Evolutionary conservation across 768 basidiomycete genomes (phyloP).

Genomic region (Russula brevipes): DNA sequence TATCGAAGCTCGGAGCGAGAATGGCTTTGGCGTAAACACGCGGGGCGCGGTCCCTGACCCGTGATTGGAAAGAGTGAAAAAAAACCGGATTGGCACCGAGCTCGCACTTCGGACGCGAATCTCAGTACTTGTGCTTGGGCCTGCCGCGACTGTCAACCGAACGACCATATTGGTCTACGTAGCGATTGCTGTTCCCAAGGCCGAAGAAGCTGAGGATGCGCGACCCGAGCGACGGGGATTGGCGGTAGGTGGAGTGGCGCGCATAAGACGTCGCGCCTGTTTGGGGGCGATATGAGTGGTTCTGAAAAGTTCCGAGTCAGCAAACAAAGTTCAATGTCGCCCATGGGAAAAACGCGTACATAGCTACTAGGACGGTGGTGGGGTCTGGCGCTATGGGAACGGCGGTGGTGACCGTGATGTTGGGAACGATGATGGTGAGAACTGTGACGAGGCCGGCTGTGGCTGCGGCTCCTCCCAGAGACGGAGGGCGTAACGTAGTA

Average conservation of each 20-base stretch:
- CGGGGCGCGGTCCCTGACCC: conserved; percentile 14
- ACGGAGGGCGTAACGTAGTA: conserved; percentile 25
- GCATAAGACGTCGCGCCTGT: conserved; percentile 15
- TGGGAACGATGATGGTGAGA: conserved; percentile 17
- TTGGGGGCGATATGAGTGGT: conserved; percentile 5
- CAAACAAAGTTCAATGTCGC: too few species aligned
- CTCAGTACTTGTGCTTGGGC: conserved; percentile 3
- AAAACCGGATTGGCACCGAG: conserved; percentile 9
- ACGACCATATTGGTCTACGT: conserved; percentile 49
- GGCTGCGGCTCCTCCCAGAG: conserved; percentile 23
- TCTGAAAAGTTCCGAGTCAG: conserved; percentile 4
- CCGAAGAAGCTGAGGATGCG: conserved; percentile 40
- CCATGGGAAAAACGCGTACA: conserved; percentile 13
- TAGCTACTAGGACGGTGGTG: conserved; percentile 15
- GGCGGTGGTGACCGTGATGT: conserved; percentile 16
- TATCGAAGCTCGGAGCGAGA: conserved; percentile 16
- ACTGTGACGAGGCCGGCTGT: conserved; percentile 24
- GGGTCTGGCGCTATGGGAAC: conserved; percentile 17
- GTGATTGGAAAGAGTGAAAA: not conserved
- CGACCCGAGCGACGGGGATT: conserved; percentile 32
- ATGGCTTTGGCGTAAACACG: conserved; percentile 16
- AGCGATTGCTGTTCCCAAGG: conserved; percentile 26
- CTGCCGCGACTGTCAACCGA: conserved; percentile 12
- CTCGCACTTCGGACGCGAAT: not conserved
- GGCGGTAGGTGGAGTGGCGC: not conserved